Base-by-base conservation (phyloP, 331 rosid genomes). In the Malus hybrid region DNA sequence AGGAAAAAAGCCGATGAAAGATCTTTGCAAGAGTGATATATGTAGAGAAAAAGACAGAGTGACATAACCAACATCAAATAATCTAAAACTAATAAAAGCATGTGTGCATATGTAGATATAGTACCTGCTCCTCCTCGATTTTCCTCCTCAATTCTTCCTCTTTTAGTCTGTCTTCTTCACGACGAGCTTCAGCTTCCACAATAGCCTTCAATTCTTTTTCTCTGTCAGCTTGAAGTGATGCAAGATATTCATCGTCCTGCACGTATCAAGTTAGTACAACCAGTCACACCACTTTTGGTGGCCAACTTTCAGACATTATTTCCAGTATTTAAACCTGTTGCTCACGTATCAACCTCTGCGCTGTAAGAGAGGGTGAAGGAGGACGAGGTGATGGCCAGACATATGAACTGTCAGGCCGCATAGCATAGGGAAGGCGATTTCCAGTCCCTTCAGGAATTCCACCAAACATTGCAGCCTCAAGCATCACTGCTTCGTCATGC, bases 391-490 rank as follows among this genome's bases (percentile, higher is more conserved):
- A n/a, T 4, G 92, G 86, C 46, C 66, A 74, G 24, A 82, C 75
- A 77, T 84, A 67, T 8, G 75, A 56, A 79, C 81, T 80, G 82
- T 87, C 87, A 57, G 72, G 52, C 68, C 83, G 91, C 83, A 87
- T 71, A 76, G 91, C 93, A 72, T 86, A 90, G 48, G 91, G 84
- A 74, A 82, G 72, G 66, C 42, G 91, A 82, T 87, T 92, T 53
- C 90, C 82, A 71, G 81, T 79, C 63, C 89, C 91, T 86, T 92
- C 97, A 12, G 98, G 95, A 71, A 89, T 87, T 79, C 97, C 97
- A 75, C 99, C 99, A 68, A 92, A 95, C 96, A 90, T 89, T 71
- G 97, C 97, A 66, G 97, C 97, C 88, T 92, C 97, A 46, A 95
- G 97, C 97, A 95, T 95, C 64, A 95, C 96, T 57, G 97, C 97